phyloP scores from a whole-genome alignment of 192 early-diverging fungal species.

The Rhizoclosmatium globosum region DNA sequence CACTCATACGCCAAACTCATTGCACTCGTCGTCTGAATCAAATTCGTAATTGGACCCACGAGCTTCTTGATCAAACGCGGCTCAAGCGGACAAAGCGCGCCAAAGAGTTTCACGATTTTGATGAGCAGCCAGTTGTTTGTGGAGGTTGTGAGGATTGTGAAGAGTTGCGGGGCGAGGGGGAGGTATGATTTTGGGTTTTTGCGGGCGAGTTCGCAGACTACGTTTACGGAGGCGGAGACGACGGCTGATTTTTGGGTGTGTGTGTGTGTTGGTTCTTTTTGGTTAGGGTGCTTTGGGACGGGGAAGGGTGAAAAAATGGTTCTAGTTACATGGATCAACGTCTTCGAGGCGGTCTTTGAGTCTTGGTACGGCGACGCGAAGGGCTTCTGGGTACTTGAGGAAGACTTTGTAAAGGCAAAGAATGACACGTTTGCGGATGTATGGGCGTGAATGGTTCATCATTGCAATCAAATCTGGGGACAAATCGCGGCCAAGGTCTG shows the following conservation, averaged over 20 bases:
- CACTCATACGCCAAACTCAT: constrained; percentile 99
- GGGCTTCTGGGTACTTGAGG: constrained; percentile 88
- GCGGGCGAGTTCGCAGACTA: constrained; percentile 95
- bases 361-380: constrained; percentile 80
- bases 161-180: constrained; percentile 93
- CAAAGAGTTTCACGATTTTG: constrained; percentile 99
- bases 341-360: constrained; percentile 92
- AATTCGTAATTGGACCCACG: constrained; percentile 78
- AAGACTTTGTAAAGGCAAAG: constrained; percentile 90
- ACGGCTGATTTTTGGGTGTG: constrained; percentile 65
- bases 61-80: constrained; percentile 93
- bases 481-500: constrained; percentile 89
- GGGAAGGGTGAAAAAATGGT: neutral
- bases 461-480: constrained; percentile 85
- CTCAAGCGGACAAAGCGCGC: constrained; percentile 88
- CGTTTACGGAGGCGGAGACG: constrained; percentile 91
- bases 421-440: constrained; percentile 91
- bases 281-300: too few species aligned
- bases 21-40: constrained; percentile 88
- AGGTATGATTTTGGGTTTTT: constrained; percentile 94
- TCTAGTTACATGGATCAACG: constrained; percentile 80
- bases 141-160: constrained; percentile 86
- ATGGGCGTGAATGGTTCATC: constrained; percentile 91
- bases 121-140: constrained; percentile 99
- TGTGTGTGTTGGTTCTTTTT: neutral